Conservation (phyloP, 768 basidiomycete species). For the Rubroboletus pulcherrimus region DNA sequence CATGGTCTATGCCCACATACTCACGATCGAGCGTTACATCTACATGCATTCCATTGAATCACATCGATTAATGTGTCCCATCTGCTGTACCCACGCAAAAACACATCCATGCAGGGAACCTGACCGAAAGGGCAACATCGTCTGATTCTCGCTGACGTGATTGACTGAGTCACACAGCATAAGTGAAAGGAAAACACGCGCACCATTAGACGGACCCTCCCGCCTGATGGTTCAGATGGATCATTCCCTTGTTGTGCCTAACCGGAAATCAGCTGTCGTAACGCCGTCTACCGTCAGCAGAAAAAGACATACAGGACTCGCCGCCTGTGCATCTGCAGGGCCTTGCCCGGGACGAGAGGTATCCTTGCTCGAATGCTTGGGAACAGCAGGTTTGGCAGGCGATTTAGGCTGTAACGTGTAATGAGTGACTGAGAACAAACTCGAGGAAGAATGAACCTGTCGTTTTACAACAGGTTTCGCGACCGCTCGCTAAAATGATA, state of each 20-base stretch:
- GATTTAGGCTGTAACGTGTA: background rate
- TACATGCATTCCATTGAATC: background rate
- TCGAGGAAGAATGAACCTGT: background rate
- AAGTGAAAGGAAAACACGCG: background rate
- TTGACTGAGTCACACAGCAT: background rate
- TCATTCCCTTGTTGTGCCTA: background rate
- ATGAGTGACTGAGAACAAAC: background rate
- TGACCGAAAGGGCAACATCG: background rate
- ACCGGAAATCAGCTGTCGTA: background rate
- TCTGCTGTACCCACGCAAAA: background rate
- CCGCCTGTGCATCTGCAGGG: background rate
- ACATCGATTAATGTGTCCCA: background rate
- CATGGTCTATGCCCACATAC: too few species aligned
- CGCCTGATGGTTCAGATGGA: background rate
- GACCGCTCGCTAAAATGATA: background rate
- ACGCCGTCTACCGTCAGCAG: background rate
- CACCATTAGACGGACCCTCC: background rate
- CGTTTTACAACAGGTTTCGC: background rate
- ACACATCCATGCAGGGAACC: conserved; percentile 3
- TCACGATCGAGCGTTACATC: background rate
- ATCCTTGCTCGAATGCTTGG: background rate
- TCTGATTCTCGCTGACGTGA: background rate
- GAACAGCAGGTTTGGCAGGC: background rate
- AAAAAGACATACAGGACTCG: background rate
- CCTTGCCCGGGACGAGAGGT: background rate